A percentile compares a stretch with the other conserved stretches of the same genome.
Conservation (phyloP, 495 filamentous ascomycete genomes). For the Annulohypoxylon stygium region DNA sequence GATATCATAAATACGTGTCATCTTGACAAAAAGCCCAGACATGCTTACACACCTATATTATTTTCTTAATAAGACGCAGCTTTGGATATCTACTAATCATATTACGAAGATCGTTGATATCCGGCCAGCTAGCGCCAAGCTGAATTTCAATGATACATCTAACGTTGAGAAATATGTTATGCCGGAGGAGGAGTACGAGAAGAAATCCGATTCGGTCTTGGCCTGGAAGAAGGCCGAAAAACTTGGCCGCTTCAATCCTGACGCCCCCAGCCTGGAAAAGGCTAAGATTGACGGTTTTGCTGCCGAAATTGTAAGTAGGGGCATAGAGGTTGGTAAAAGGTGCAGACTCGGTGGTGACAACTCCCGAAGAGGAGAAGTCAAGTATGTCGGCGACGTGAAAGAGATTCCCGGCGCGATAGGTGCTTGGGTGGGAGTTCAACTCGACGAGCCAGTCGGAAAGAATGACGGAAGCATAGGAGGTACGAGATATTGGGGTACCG, state of each 20-base stretch:
- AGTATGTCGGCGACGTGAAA: slow-evolving; percentile 83
- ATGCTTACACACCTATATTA: slow-evolving; percentile 9
- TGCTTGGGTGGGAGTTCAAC: slow-evolving; percentile 85
- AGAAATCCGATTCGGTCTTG: slow-evolving; percentile 85
- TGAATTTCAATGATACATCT: slow-evolving; percentile 82
- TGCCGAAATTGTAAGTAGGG: slow-evolving; percentile 73
- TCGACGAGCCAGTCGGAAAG: slow-evolving; percentile 90
- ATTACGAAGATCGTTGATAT: slow-evolving; percentile 78
- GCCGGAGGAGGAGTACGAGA: slow-evolving; percentile 83
- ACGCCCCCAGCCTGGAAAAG: slow-evolving; percentile 76
- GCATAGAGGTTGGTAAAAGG: slow-evolving; percentile 74
- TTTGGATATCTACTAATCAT: slow-evolving; percentile 34
- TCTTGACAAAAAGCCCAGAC: slow-evolving; percentile 12
- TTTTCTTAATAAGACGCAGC: slow-evolving; percentile 21
- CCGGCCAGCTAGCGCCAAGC: slow-evolving; percentile 75
- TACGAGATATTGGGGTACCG: slow-evolving; percentile 79
- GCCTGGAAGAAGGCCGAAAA: slow-evolving; percentile 94
- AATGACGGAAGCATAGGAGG: slow-evolving; percentile 90
- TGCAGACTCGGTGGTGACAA: slow-evolving; percentile 75
- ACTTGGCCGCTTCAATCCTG: slow-evolving; percentile 93
- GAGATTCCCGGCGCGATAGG: slow-evolving; percentile 79
- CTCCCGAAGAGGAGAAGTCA: slow-evolving; percentile 83
- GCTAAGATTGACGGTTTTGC: slow-evolving; percentile 75
- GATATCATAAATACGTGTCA: slow-evolving; percentile 36
- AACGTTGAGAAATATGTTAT: slow-evolving; percentile 88